These are phyloP conservation scores for Lanmaoa rubissima DNA, from an alignment of 768 basidiomycete genomes.

Conservation along the genomic window DNA sequence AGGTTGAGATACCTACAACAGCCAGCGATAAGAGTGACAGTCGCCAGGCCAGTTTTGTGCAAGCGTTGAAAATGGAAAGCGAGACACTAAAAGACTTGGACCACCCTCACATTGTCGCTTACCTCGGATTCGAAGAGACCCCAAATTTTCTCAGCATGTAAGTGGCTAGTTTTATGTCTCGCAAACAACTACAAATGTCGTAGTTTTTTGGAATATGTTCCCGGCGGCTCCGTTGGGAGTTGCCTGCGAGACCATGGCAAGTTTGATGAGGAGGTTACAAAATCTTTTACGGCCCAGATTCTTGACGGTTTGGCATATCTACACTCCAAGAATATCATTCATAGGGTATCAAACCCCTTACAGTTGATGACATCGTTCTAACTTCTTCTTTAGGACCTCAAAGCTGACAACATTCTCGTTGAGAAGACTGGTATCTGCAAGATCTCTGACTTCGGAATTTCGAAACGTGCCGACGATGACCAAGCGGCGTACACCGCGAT, in stretches of 20 bases:
- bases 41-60: conserved; percentile 80
- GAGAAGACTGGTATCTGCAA: conserved; percentile 92
- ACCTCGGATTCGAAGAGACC: conserved; percentile 93
- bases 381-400: conserved; percentile 67
- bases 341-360: conserved; percentile 57
- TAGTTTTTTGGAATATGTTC: conserved; percentile 98
- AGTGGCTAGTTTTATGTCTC: conserved; percentile 32
- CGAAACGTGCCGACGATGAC: conserved; percentile 90
- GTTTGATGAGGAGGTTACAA: conserved; percentile 89
- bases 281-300: conserved; percentile 91
- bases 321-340: conserved; percentile 87
- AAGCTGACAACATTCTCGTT: conserved; percentile 97
- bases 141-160: conserved; percentile 88
- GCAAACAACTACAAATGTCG: conserved; percentile 11
- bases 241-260: conserved; percentile 89
- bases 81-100: conserved; percentile 96
- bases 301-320: conserved; percentile 89
- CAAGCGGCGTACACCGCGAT: conserved; percentile 86
- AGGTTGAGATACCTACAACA: conserved; percentile 93
- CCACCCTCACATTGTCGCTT: conserved; percentile 96
- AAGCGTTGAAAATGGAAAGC: conserved; percentile 92
- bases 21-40: conserved; percentile 88
- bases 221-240: conserved; percentile 92
- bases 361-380: conserved; percentile 1
- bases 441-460: conserved; percentile 98